Percentiles rank a stretch among this genome's conserved stretches.
Evolutionary conservation across 1,284 basidiomycete genomes (phyloP).

Genomic region (Neonothopanus nambi): DNA sequence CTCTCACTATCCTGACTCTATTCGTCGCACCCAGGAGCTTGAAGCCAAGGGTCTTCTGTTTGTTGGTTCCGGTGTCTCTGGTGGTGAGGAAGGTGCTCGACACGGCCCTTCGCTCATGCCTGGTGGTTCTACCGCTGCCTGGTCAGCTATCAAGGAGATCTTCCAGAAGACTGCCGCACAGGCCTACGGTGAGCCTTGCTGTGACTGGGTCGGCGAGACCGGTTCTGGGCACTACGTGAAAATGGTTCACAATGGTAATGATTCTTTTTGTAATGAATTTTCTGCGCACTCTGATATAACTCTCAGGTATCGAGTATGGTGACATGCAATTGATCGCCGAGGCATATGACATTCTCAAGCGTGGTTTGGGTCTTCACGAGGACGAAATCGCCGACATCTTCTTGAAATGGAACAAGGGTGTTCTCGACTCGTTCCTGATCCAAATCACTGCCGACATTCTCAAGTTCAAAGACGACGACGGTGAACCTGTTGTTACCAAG

Average conservation of each 20-base stretch:
- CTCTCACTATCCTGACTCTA: constrained; percentile 98
- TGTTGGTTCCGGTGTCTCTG: constrained; percentile 98
- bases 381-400: constrained; percentile 91
- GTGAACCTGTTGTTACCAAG: constrained; percentile 87
- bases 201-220: constrained; percentile 98
- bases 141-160: constrained; percentile 97
- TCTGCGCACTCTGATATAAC: constrained; percentile 18
- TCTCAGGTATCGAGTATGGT: constrained; percentile 94
- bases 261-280: constrained; percentile 14
- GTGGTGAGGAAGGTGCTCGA: constrained; percentile 99
- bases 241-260: constrained; percentile 97
- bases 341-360: constrained; percentile 97
- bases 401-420: constrained; percentile 95
- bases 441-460: constrained; percentile 97
- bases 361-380: constrained; percentile 85
- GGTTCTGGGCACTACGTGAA: constrained; percentile 96
- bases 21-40: constrained; percentile 91
- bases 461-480: constrained; percentile 96
- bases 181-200: constrained; percentile 95
- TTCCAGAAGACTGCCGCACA: constrained; percentile 99
- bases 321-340: constrained; percentile 99
- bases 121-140: constrained; percentile 92
- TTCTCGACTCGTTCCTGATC: constrained; percentile 99
- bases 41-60: constrained; percentile 95
- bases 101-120: constrained; percentile 99